phyloP scores from a whole-genome alignment of 768 basidiomycete species.

The Auricularia sp. region DNA sequence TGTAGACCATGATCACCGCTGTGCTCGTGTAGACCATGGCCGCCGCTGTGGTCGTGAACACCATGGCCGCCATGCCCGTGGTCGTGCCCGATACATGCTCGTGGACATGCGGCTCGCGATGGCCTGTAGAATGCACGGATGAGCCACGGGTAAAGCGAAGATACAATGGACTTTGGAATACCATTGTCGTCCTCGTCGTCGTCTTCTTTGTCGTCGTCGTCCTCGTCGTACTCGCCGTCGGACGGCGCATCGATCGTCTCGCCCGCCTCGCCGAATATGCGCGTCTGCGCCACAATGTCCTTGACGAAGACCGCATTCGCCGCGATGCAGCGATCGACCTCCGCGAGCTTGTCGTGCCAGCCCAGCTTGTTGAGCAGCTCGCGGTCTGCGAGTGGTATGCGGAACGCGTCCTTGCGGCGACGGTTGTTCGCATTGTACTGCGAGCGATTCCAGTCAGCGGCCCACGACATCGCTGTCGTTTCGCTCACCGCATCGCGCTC shows the following conservation, averaged over 20 bases:
- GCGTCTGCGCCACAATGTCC: conserved; percentile 64
- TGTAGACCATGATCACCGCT: conserved; percentile 8
- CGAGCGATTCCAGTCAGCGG: neutral
- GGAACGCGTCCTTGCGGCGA: conserved; percentile 68
- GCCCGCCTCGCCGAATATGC: conserved; percentile 61
- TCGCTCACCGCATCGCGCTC: conserved; percentile 58
- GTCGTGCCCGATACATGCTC: conserved; percentile 25
- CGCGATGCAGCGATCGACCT: conserved; percentile 70
- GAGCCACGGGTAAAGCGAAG: neutral
- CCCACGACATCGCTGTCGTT: neutral
- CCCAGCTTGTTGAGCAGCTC: conserved; percentile 56
- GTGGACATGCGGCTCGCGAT: conserved; percentile 4
- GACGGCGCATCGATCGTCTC: conserved; percentile 17
- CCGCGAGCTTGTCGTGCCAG: conserved; percentile 68
- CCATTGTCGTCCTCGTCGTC: neutral
- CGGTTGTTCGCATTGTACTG: conserved; percentile 52
- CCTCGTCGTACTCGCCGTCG: conserved; percentile 19
- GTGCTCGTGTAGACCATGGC: neutral
- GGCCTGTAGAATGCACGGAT: neutral
- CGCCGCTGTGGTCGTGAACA: conserved; percentile 20
- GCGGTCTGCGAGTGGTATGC: conserved; percentile 58
- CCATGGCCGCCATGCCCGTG: conserved; percentile 20
- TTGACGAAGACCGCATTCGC: conserved; percentile 71
- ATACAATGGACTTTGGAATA: neutral
- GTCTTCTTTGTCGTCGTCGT: conserved; percentile 10